Percentiles rank a stretch among this genome's conserved stretches.
phyloP scores from a whole-genome alignment of 441 rosid genomes.

The Corymbia calophylla region DNA sequence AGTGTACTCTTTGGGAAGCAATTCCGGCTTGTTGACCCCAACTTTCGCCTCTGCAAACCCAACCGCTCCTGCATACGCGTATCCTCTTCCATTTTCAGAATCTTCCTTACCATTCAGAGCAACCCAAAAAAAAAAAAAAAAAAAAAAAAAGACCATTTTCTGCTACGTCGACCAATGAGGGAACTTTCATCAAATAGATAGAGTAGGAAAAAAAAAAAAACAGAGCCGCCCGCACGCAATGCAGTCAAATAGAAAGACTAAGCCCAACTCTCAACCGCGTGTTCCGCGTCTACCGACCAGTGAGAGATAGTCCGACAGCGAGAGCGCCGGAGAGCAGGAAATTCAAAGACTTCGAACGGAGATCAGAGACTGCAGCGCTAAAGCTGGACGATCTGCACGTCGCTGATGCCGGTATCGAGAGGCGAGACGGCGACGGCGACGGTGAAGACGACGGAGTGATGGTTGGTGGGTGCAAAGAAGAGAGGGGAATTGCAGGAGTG shows the following conservation, averaged over 20 bases:
- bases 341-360: slow-evolving; percentile 46
- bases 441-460: not conserved
- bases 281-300: slow-evolving; percentile 29
- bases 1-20: slow-evolving; percentile 81
- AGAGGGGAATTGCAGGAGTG: slow-evolving; percentile 6
- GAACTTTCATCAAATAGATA: not conserved
- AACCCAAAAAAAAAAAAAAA: not conserved
- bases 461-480: not conserved
- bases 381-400: slow-evolving; percentile 7
- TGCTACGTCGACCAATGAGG: not conserved
- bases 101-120: not conserved
- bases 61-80: slow-evolving; percentile 4
- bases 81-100: not conserved
- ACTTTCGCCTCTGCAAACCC: slow-evolving; percentile 67
- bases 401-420: slow-evolving; percentile 6
- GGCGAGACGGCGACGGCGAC: slow-evolving; percentile 7
- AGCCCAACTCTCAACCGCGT: not conserved
- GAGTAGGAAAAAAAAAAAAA: not conserved
- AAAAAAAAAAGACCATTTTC: not conserved
- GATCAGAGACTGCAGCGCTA: slow-evolving; percentile 25
- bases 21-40: slow-evolving; percentile 92
- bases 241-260: not conserved
- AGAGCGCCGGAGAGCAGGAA: slow-evolving; percentile 62
- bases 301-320: slow-evolving; percentile 47
- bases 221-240: not conserved